Base-by-base conservation (phyloP, 352 stramenopile genomes). In the Aphanomyces cochlioides region DNA sequence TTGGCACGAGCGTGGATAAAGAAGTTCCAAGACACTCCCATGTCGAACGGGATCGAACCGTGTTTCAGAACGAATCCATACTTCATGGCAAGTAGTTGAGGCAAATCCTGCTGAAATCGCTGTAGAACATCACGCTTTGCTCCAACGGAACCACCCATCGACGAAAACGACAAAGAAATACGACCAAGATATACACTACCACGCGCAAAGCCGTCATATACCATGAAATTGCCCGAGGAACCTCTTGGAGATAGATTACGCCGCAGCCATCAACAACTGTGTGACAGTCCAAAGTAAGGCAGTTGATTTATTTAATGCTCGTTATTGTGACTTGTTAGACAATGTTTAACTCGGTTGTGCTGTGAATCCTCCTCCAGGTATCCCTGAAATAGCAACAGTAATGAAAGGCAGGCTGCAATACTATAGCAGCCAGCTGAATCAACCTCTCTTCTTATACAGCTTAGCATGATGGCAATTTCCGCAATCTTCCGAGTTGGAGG, bases 41-140 rank as follows among this genome's bases (percentile, higher is more conserved):
- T 36, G 40, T 67, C n/a, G 59, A 67, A 10, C 59, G 59, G 5
- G 59, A 67, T 13, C 39, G 54, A 28, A n/a, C 54, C 15, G n/a
- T 61, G 10, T 40, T 61, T 12, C 54, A 61, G 43, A 10, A 61
- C 7, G 15, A 40, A 17, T n/a, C 54, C 5, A 28, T 61, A 7
- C n/a, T 61, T 7, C 12, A 37, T 7, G 54, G 28, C 28, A 28
- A 28, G 28, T 28, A 28, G 28, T 28, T 28, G 28, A 28, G 0
- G 28, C 28, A 28, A 28, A 28, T 28, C 28, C 28, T 58, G 15
- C 8, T 19, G 1, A 12, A 58, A 17, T 19, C 15, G 10, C 7
- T 40, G 7, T 40, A 61, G 54, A 61, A 6, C 54, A 61, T n/a
- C 13, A 40, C 5, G 19, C 37, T 7, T 37, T 61, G 54, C 54